phyloP scores from a whole-genome alignment of 371 early-diverging fungal species.

The Chytridiales sp. region DNA sequence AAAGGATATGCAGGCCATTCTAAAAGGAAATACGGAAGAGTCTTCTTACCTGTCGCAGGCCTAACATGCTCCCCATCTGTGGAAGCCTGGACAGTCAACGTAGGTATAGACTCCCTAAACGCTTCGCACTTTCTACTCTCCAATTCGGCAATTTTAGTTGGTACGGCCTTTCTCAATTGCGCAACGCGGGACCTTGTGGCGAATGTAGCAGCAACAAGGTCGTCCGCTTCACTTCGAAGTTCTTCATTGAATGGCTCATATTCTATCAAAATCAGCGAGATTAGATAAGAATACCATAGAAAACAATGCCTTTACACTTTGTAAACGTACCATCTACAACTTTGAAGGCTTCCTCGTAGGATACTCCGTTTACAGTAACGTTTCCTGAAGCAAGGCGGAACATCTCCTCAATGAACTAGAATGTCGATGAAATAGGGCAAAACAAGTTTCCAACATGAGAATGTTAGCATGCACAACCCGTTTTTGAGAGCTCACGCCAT shows the following conservation, averaged over 20 bases:
- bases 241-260: constrained; percentile 6
- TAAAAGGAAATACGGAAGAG: neutral
- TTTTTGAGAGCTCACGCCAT: neutral
- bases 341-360: constrained; percentile 1
- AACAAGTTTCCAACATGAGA: too few species aligned
- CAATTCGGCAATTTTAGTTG: neutral
- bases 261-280: neutral
- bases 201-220: neutral
- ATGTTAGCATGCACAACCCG: neutral
- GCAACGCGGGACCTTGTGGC: neutral
- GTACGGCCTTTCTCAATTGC: neutral
- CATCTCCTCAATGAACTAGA: constrained; percentile 3
- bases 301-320: neutral
- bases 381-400: neutral
- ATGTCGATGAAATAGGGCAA: too few species aligned
- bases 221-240: neutral
- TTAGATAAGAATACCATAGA: neutral
- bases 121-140: neutral
- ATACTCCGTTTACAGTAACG: constrained; percentile 4
- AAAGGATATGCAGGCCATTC: too few species aligned
- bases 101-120: too few species aligned
- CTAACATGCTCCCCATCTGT: neutral
- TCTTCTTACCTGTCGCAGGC: neutral
- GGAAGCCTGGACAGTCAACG: neutral
- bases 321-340: neutral